Conservation (phyloP, 768 basidiomycete species). For the Tulasnella sp. region DNA sequence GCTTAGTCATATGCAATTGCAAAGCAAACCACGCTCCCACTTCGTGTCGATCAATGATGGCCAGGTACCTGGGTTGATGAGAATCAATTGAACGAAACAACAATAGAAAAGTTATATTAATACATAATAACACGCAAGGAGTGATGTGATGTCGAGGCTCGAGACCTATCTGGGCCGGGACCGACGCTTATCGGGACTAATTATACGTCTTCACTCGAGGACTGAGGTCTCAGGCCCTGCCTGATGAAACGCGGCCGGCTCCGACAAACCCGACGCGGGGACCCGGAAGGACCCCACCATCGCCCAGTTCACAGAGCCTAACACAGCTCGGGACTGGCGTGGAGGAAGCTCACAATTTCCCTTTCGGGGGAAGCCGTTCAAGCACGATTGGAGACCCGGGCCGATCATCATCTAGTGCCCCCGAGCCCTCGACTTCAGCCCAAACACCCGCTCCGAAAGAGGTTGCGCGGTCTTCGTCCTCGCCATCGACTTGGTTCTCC, state of each 20-base stretch:
- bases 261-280: not conserved
- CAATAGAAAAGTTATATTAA: too few species aligned
- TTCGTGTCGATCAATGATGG: too few species aligned
- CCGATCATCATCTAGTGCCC: constrained; percentile 34
- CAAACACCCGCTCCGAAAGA: not conserved
- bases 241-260: not conserved
- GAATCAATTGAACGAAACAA: too few species aligned
- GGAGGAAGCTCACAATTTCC: constrained; percentile 55
- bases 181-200: too few species aligned
- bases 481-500: not conserved
- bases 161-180: too few species aligned
- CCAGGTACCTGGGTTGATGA: too few species aligned
- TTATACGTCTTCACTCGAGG: too few species aligned
- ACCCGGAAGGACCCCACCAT: not conserved
- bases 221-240: too few species aligned
- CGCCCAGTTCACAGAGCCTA: not conserved
- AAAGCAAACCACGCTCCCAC: too few species aligned
- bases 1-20: too few species aligned
- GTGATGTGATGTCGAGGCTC: too few species aligned
- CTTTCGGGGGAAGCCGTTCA: constrained; percentile 85
- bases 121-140: too few species aligned
- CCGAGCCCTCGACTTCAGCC: not conserved
- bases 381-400: constrained; percentile 63
- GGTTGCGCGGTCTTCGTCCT: not conserved
- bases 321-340: not conserved